Base-by-base conservation (phyloP, 2,329 filamentous ascomycete species). In the Trichophyton simii region DNA sequence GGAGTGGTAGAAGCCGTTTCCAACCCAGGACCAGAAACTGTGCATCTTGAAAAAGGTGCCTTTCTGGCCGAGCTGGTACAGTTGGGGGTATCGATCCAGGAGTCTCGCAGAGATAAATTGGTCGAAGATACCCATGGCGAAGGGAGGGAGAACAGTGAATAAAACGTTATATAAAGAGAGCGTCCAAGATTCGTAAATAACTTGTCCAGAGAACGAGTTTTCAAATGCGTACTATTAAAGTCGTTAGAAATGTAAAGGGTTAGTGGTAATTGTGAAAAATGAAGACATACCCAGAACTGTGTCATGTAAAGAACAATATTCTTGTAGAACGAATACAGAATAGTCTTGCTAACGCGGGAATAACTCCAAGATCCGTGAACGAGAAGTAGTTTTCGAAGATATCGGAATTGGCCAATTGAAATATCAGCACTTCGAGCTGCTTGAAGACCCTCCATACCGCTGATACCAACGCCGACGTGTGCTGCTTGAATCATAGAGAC, bases 401-500 rank as follows among this genome's bases (percentile, higher is more conserved):
- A 99, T 61, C 92, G 86, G 80, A 99, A 99, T 73, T 99, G 94
- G 0, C 85, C 94, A 71, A 99, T 96, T 7, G 91, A 87, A 55
- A 99, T 90, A 76, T 99, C 94, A 62, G 94, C 94, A 69, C 91
- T 96, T 70, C 94, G 86, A 57, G 94, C 94, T 55, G 94, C 94
- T 76, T 99, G 94, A 0, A 99, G 84, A 80, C 94, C 94, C 81
- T 99, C 94, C 66, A 95, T 83, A 75, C 94, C 94, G 70, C 91
- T 96, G 74, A 99, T 99, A 75, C 94, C 94, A 52, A 99, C 89
- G 66, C 94, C 94, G 66, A 99, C 95, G 72, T 99, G 94, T 11
- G 94, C 94, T 9, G 94, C 94, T 78, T 99, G 94, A 61, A 99
- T 99, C 94, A 99, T 99, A 18, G 92, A 96, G n/a, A 99, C 94